Conservation (phyloP, 2,329 filamentous ascomycete genomes). For the Lasiodiplodia citricola region DNA sequence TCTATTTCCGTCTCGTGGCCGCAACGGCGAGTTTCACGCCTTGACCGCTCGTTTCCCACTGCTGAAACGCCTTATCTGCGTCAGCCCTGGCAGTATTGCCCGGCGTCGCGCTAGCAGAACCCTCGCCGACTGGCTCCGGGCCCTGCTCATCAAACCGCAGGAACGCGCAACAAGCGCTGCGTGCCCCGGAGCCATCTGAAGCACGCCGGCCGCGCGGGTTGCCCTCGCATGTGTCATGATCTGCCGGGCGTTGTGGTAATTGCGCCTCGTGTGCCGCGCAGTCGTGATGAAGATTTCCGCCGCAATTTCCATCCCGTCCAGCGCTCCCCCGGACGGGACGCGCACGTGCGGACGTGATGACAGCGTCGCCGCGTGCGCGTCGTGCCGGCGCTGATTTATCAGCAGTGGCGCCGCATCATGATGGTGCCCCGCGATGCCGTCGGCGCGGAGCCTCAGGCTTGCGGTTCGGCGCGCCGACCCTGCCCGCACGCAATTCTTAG, state of each 20-base stretch:
- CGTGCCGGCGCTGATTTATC: constrained; percentile 13
- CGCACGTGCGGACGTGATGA: constrained; percentile 13
- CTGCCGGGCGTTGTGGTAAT: constrained; percentile 3
- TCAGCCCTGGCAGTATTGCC: constrained; percentile 7
- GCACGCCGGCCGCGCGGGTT: background rate
- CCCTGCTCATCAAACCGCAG: constrained; percentile 12
- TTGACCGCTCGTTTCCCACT: constrained; percentile 9
- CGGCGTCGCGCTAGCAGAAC: background rate
- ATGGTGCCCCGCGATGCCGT: background rate
- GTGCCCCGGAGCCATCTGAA: background rate
- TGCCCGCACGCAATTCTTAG: constrained; percentile 9
- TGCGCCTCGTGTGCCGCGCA: constrained; percentile 18
- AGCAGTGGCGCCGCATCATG: constrained; percentile 2
- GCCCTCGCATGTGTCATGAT: background rate
- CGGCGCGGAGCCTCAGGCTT: constrained; percentile 10
- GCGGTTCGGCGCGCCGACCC: constrained; percentile 9
- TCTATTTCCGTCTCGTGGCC: constrained; percentile 15
- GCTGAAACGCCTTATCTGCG: constrained; percentile 14
- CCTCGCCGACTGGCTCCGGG: background rate
- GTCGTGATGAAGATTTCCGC: constrained; percentile 12
- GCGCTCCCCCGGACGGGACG: constrained; percentile 1
- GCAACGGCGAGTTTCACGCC: constrained; percentile 11
- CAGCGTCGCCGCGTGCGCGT: background rate
- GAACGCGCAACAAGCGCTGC: constrained; percentile 7
- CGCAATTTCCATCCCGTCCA: background rate